These are phyloP conservation scores for Pseudocercospora musae DNA, from an alignment of 2,329 filamentous ascomycete genomes.

Conservation along the genomic window DNA sequence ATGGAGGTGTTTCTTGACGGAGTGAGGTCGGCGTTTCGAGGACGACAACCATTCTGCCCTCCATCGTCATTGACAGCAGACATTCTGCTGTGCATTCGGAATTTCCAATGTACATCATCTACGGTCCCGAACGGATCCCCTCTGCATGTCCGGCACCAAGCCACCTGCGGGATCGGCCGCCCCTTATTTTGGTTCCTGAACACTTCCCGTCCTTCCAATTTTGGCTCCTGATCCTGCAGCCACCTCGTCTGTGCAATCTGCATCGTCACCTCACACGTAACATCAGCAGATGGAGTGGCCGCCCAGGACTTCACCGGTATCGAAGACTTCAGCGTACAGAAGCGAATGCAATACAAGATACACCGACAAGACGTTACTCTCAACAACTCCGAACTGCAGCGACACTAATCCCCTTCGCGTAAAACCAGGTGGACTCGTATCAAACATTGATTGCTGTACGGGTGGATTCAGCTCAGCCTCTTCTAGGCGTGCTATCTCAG, in stretches of 20 bases:
- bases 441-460: not conserved
- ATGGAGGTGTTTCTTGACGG: not conserved
- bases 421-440: not conserved
- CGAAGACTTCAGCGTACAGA: not conserved
- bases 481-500: not conserved
- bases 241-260: not conserved
- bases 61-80: not conserved
- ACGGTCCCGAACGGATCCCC: constrained; percentile 1
- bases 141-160: constrained; percentile 1
- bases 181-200: not conserved
- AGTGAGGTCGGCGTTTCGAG: not conserved
- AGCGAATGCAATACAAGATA: not conserved
- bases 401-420: not conserved
- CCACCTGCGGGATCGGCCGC: not conserved
- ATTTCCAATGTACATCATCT: not conserved
- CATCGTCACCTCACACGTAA: not conserved
- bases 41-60: not conserved
- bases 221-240: not conserved
- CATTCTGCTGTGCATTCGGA: not conserved
- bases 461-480: not conserved
- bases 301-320: not conserved
- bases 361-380: not conserved
- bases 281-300: not conserved
- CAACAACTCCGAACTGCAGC: not conserved
- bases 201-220: not conserved